A percentile compares a stretch with the other conserved stretches of the same genome.
These are phyloP conservation scores for Marchantia paleacea DNA, from an alignment of 225 moss, liverwort and hornwort species.

Conservation along the genomic window DNA sequence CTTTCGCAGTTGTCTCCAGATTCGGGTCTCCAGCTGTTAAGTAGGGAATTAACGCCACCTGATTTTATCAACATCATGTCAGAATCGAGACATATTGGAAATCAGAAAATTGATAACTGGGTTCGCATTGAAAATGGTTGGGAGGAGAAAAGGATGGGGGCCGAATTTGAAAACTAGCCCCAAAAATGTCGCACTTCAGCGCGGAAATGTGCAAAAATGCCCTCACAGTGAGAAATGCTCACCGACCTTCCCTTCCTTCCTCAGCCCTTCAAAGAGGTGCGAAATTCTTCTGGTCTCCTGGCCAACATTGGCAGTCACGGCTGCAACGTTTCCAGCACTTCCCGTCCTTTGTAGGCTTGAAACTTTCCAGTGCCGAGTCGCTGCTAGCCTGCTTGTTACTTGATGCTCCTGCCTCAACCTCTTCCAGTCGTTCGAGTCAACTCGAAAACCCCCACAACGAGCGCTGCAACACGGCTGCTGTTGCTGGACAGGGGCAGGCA, in stretches of 20 bases:
- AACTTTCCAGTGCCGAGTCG: not conserved
- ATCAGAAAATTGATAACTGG: not conserved
- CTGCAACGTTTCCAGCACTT: not conserved
- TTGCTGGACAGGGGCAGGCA: not conserved
- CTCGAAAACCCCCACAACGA: not conserved
- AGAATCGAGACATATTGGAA: not conserved
- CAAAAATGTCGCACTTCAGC: not conserved
- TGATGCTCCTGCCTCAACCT: not conserved
- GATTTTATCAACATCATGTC: not conserved
- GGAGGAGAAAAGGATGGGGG: too few relatives aligned
- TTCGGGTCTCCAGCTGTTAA: conserved; percentile 85
- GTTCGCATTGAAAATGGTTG: too few relatives aligned
- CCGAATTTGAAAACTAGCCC: not conserved
- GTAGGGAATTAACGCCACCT: conserved; percentile 83
- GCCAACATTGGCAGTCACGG: conserved; percentile 1
- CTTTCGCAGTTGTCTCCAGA: conserved; percentile 63
- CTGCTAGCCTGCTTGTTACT: not conserved
- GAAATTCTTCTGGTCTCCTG: not conserved
- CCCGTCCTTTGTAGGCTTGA: not conserved
- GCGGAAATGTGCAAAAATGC: not conserved
- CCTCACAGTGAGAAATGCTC: too few relatives aligned
- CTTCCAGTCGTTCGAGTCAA: not conserved
- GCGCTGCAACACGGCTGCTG: not conserved
- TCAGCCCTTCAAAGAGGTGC: not conserved
- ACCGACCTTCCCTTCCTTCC: conserved; percentile 15